A percentile compares a stretch with the other conserved stretches of the same genome.
Evolutionary conservation across 495 filamentous ascomycete genomes (phyloP).

Genomic region (Friedmanniomyces simplex): DNA sequence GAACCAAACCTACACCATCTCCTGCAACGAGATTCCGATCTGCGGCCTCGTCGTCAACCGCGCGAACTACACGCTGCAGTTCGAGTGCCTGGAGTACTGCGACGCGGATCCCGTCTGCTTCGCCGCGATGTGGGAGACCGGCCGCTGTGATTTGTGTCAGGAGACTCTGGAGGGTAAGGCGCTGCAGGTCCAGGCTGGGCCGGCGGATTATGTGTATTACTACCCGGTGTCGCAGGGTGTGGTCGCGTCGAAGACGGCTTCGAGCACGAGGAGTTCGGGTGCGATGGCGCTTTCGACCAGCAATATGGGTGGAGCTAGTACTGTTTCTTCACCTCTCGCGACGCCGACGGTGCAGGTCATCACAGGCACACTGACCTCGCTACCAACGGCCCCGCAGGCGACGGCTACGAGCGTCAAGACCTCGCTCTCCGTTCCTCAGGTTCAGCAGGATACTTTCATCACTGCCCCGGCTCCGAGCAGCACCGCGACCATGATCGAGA

Average conservation of each 20-base stretch:
- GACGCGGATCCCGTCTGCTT: constrained; percentile 1
- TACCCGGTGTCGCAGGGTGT: background rate
- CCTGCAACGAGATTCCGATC: background rate
- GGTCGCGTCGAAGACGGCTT: background rate
- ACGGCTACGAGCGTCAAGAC: background rate
- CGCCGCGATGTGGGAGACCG: constrained; percentile 2
- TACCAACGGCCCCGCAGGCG: background rate
- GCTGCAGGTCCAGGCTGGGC: background rate
- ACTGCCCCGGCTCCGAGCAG: background rate
- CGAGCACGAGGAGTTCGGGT: background rate
- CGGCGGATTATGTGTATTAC: background rate
- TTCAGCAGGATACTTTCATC: background rate
- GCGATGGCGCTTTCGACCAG: too few relatives aligned
- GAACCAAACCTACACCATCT: constrained; percentile 2
- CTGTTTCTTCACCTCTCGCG: too few relatives aligned
- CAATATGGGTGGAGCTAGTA: too few relatives aligned
- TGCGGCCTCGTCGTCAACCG: background rate
- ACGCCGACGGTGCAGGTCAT: background rate
- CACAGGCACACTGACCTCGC: background rate
- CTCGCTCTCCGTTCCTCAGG: background rate
- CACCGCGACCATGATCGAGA: background rate
- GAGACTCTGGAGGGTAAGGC: background rate
- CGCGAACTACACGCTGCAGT: background rate
- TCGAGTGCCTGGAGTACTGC: constrained; percentile 8
- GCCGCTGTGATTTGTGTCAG: background rate